Percentiles rank a stretch among this genome's conserved stretches.
Conservation (phyloP, 768 basidiomycete genomes). For the Mycena albidolilacea region DNA sequence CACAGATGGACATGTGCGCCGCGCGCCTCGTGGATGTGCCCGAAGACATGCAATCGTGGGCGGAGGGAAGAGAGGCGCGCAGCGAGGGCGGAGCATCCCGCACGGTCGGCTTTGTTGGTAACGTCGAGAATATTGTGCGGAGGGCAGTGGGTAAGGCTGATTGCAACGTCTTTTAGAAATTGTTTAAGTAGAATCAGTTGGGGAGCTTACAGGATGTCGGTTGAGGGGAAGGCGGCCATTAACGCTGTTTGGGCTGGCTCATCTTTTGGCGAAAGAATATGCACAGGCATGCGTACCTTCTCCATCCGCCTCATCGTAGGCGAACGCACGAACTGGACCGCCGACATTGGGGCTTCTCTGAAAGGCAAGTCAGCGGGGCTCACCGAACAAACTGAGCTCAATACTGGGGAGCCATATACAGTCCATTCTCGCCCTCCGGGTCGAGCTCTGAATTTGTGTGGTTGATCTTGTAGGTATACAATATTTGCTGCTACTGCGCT, state of each 20-base stretch:
- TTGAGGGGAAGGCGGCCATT: slow-evolving; percentile 45
- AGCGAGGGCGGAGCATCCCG: slow-evolving; percentile 68
- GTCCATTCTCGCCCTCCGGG: slow-evolving; percentile 66
- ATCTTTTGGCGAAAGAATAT: not conserved
- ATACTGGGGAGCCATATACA: slow-evolving; percentile 77
- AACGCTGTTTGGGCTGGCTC: not conserved
- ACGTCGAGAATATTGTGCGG: slow-evolving; percentile 68
- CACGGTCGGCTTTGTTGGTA: slow-evolving; percentile 53
- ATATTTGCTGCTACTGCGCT: slow-evolving; percentile 58
- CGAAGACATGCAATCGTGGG: slow-evolving; percentile 67
- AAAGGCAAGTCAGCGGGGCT: not conserved
- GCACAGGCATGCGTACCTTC: not conserved
- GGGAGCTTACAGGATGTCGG: slow-evolving; percentile 60
- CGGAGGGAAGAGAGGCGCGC: slow-evolving; percentile 56
- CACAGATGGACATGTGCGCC: slow-evolving; percentile 62
- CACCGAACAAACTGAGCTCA: slow-evolving; percentile 33
- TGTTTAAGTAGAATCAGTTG: too few species aligned
- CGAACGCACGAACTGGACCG: slow-evolving; percentile 43
- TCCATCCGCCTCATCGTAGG: not conserved
- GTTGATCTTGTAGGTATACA: slow-evolving; percentile 70
- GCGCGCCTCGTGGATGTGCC: slow-evolving; percentile 79
- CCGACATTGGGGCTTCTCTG: slow-evolving; percentile 65
- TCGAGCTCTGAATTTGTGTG: slow-evolving; percentile 54
- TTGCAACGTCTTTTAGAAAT: not conserved
- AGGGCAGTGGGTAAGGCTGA: slow-evolving; percentile 73